Evolutionary conservation across 139 green algal species (phyloP), one percentile per base, ranked within the genome.

Genomic region (Asterochloris erici): DNA sequence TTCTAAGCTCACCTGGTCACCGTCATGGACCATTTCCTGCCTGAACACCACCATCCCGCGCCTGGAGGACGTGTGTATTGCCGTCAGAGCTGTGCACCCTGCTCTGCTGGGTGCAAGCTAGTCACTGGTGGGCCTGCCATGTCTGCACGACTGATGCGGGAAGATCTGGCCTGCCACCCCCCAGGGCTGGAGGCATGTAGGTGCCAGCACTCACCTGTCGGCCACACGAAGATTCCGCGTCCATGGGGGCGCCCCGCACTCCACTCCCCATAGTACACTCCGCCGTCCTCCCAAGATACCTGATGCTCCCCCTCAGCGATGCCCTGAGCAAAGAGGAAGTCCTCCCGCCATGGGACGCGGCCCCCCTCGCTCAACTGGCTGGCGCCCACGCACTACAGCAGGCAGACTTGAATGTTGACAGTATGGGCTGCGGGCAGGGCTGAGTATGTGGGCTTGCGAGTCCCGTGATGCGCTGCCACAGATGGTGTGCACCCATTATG

Each of bases 161-260:
- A 24, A 62, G 10, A 12, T 54, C 60, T 0, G 16, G 26, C 9
- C 62, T 11, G 9, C 9, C 12, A 63, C 10, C 6, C 74, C 66
- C 60, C 68, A 61, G 60, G 69, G 76, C 38, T 70, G 23, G 61
- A 15, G 23, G 47, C 11, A 80, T n/a, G 68, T 60, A 80, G 23
- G 1, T 71, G 66, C 66, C 66, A 26, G 17, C 17, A 38, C 11
- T 2, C 24, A 84, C 91, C 89, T 38, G n/a, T 84, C 11, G 63
- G 79, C 89, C 90, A 95, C 29, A 89, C 71, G 77, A 92, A 94
- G 10, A 89, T 92, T 68, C 93, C 93, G 4, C 83, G 73, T 60
- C 93, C 93, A 69, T 90, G 73, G 84, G 94, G 91, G 13, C 78
- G 82, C 17, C 93, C 93, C 63, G 79, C 86, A n/a, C 82, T 47